Base-by-base conservation (phyloP, 345 rosid species). In the Aquilaria sinensis region DNA sequence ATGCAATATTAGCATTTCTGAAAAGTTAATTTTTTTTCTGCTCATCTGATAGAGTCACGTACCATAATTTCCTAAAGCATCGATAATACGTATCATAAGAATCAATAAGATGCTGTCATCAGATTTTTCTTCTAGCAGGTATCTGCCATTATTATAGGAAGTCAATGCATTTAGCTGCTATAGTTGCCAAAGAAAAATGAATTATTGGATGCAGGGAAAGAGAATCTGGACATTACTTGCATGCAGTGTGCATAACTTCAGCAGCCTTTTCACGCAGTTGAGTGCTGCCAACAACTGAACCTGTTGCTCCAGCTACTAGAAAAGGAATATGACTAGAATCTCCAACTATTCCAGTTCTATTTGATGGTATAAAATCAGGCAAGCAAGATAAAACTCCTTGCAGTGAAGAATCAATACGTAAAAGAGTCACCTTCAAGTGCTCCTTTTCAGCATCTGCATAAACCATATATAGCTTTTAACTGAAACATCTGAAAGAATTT, bases 351-450 rank as follows among this genome's bases (percentile, higher is more conserved):
- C 83, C 88, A 74, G 70, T 88, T 69, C 73, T 83, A 69, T 80
- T 67, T 65, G 96, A 78, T 70, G 99, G 96, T 71, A 76, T 85
- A 82, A 94, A 94, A 85, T 94, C 96, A 79, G 97, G 97, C 79
- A 94, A 85, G 85, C 99, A 94, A 65, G 96, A 94, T 67, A 88
- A 81, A 80, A 88, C 96, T 73, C 99, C 99, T 83, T 85, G 97
- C 95, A 94, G 60, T 57, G 95, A 80, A 16, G 99, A 90, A 78
- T 90, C 86, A 74, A 94, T 90, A 63, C 97, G 99, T 82, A 94
- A 63, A 79, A 94, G 95, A 63, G 99, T 90, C 83, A 88, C 96
- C 78, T 94, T 94, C 81, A 94, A 79, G 86, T 88, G 96, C 70
- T 84, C 90, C 81, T 94, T 94, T 83, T 94, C 97, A 53, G 80